Percentiles rank a stretch among this genome's conserved stretches.
These are phyloP conservation scores for Brachypodium distachyon DNA, from an alignment of 202 grass and related monocot genomes.

Conservation along the genomic window DNA sequence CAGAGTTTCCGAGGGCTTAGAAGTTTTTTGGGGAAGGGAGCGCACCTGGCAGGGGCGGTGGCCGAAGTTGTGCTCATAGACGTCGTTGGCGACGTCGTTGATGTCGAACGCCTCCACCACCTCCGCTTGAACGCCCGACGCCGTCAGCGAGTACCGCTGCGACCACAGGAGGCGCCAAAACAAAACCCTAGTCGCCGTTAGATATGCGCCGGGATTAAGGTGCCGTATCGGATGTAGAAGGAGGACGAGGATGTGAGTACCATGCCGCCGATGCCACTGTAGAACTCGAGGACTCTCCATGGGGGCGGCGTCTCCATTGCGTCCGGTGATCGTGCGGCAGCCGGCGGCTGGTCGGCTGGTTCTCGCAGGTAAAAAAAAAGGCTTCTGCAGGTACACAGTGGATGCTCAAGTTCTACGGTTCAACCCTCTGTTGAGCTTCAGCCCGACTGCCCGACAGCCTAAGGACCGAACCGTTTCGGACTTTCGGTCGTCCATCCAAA, in stretches of 20 bases:
- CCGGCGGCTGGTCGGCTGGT: background rate
- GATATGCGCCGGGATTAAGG: background rate
- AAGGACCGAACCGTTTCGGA: no score
- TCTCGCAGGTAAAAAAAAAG: background rate
- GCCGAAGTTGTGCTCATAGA: slow-evolving; percentile 85
- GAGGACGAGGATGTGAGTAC: slow-evolving; percentile 12
- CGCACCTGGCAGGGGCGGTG: slow-evolving; percentile 83
- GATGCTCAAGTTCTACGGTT: background rate
- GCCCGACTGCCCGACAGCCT: no score
- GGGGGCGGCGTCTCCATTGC: slow-evolving; percentile 22
- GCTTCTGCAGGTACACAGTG: background rate
- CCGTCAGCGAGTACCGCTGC: slow-evolving; percentile 74
- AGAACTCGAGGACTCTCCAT: slow-evolving; percentile 90
- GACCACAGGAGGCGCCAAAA: slow-evolving; percentile 13
- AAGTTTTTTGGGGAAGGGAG: background rate
- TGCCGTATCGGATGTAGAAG: background rate
- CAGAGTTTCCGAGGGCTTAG: background rate
- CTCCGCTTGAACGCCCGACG: slow-evolving; percentile 46
- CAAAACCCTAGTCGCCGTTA: slow-evolving; percentile 38
- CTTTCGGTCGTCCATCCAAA: no score
- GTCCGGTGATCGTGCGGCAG: background rate
- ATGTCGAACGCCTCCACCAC: slow-evolving; percentile 96
- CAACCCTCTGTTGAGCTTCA: no score
- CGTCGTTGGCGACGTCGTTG: slow-evolving; percentile 80
- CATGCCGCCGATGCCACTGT: slow-evolving; percentile 96